Base-by-base conservation (phyloP, 1,284 basidiomycete genomes). In the Leccinum angustisporum region DNA sequence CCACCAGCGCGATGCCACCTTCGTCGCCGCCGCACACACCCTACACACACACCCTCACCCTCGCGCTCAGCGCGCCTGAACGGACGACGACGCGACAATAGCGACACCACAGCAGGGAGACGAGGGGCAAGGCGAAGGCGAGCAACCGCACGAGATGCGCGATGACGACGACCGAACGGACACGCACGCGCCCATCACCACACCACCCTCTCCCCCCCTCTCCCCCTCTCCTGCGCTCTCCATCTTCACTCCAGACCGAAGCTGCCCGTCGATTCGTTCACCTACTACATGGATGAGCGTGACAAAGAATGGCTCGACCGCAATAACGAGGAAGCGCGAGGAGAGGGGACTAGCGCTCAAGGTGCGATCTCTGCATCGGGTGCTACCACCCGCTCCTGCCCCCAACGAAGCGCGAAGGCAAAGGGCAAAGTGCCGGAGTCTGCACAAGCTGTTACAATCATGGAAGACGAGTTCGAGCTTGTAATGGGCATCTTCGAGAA, bases 401-500 rank as follows among this genome's bases (percentile, higher is more conserved):
- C 83, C 8, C 75, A 81, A 54, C 85, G 89, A 50, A 90, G 85
- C 68, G 81, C 88, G 27, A 93, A 92, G 74, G 83, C 84, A 18
- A 92, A 88, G 68, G 91, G 89, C 63, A 92, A 92, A 72, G 90
- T 92, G 64, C 86, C 88, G 0, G 91, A 92, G 56, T 68, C 79
- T 11, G 72, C 75, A 1, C 84, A 85, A 56, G 84, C 87, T 13
- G 74, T 90, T 14, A 73, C 81, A 60, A 90, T 98, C 63, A 83
- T 84, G 4, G 94, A 97, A 72, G 94, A 97, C 68, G 89, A 94
- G 67, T 97, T 98, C 67, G 97, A 99, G 77, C 85, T 95, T 66
- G 87, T 97, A 63, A 97, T 98, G 93, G 94, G 94, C 53, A 78
- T 98, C 50, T 92, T 98, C 70, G 97, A 99, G 79, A 91, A 91